Conservation (phyloP, 768 basidiomycete genomes). For the Holtermanniella nyarrowii region DNA sequence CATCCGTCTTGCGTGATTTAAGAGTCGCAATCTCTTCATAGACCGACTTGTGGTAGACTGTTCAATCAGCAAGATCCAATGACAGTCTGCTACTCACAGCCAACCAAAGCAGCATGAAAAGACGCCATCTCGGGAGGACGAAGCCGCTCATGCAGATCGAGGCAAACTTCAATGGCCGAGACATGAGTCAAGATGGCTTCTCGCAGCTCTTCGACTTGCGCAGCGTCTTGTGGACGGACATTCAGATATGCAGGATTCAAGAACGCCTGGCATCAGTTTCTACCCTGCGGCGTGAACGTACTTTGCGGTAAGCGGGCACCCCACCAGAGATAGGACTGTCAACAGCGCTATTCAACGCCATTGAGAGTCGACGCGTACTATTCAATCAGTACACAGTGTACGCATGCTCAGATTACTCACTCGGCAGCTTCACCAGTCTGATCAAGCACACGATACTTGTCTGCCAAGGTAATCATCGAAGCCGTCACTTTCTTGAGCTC, state of each 20-base stretch:
- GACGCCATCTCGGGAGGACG: slow-evolving; percentile 80
- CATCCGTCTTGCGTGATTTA: background rate
- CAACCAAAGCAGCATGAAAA: slow-evolving; percentile 79
- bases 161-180: slow-evolving; percentile 68
- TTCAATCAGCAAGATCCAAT: background rate
- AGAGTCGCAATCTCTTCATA: slow-evolving; percentile 19
- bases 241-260: slow-evolving; percentile 59
- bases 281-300: slow-evolving; percentile 6
- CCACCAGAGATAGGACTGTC: slow-evolving; percentile 72
- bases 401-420: slow-evolving; percentile 4
- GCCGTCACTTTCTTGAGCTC: slow-evolving; percentile 67
- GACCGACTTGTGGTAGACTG: slow-evolving; percentile 27
- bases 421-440: slow-evolving; percentile 58
- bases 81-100: slow-evolving; percentile 26
- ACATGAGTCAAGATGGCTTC: slow-evolving; percentile 55
- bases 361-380: slow-evolving; percentile 58
- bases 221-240: slow-evolving; percentile 59
- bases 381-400: slow-evolving; percentile 45
- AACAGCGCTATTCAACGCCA: slow-evolving; percentile 75
- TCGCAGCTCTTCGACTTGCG: slow-evolving; percentile 62
- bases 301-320: slow-evolving; percentile 61
- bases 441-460: slow-evolving; percentile 65
- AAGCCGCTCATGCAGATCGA: slow-evolving; percentile 69
- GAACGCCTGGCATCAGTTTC: slow-evolving; percentile 45
- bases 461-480: slow-evolving; percentile 58